These are phyloP conservation scores for Aspergillus latus DNA, from an alignment of 2,329 filamentous ascomycete species.

Conservation along the genomic window DNA sequence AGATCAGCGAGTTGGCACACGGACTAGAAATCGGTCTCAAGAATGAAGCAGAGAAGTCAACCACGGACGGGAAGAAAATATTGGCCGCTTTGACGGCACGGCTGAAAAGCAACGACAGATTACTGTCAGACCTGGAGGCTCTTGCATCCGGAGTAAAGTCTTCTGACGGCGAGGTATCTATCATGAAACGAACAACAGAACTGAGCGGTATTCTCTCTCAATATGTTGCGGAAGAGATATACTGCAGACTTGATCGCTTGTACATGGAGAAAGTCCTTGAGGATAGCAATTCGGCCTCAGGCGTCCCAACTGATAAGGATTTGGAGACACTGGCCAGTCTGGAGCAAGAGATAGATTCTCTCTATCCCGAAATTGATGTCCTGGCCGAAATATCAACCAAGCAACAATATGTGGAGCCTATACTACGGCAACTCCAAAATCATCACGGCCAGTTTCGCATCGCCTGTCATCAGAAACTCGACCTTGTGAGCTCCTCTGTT, in stretches of 20 bases:
- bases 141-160: constrained; percentile 30
- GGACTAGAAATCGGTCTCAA: constrained; percentile 34
- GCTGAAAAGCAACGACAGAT: constrained; percentile 40
- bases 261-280: constrained; percentile 35
- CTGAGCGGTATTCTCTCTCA: constrained; percentile 33
- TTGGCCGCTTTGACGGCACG: constrained; percentile 33
- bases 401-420: constrained; percentile 44
- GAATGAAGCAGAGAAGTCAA: constrained; percentile 31
- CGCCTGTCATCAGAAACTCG: constrained; percentile 35
- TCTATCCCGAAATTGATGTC: constrained; percentile 42
- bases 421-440: constrained; percentile 36
- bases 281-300: not conserved
- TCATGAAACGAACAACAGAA: constrained; percentile 29
- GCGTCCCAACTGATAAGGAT: constrained; percentile 7
- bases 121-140: constrained; percentile 32
- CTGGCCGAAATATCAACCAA: constrained; percentile 44
- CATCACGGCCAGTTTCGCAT: constrained; percentile 31
- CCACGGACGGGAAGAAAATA: constrained; percentile 34
- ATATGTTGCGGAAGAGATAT: constrained; percentile 39
- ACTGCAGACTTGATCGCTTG: constrained; percentile 41
- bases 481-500: constrained; percentile 30
- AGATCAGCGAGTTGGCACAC: constrained; percentile 38
- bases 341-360: constrained; percentile 39
- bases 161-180: constrained; percentile 30
- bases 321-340: constrained; percentile 27